Evolutionary conservation across 2,329 filamentous ascomycete species (phyloP).

Genomic region (Emericellopsis cladophorae): DNA sequence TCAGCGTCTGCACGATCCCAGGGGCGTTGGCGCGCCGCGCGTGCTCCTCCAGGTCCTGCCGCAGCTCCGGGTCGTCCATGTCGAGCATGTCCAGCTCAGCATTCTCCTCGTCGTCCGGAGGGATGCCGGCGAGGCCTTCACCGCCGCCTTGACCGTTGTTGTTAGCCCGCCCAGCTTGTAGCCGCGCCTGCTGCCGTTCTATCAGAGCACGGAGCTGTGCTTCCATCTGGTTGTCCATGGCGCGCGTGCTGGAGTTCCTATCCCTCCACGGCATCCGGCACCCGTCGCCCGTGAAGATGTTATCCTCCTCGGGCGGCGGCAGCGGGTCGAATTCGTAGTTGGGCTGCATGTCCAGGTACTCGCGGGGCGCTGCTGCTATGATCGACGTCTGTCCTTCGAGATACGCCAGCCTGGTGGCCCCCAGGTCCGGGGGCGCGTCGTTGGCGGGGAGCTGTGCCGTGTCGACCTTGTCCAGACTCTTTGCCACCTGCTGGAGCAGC

Average conservation of each 20-base stretch:
- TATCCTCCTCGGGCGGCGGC: conserved; percentile 49
- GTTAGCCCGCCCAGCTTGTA: background rate
- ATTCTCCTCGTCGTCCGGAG: conserved; percentile 12
- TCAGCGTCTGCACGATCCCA: conserved; percentile 12
- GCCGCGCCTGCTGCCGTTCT: background rate
- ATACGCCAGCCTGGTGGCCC: conserved; percentile 62
- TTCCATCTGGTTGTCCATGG: conserved; percentile 7
- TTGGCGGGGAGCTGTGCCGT: conserved; percentile 20
- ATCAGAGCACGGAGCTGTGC: conserved; percentile 10
- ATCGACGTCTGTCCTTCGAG: conserved; percentile 63
- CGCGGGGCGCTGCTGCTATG: conserved; percentile 54
- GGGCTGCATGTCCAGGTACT: conserved; percentile 49
- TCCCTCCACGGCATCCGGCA: conserved; percentile 25
- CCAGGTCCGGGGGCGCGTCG: conserved; percentile 27
- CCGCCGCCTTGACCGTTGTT: background rate
- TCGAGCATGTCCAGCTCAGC: conserved; percentile 11
- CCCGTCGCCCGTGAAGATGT: conserved; percentile 32
- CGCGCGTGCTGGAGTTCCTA: conserved; percentile 5
- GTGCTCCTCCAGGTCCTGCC: conserved; percentile 15
- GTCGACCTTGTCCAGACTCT: conserved; percentile 34
- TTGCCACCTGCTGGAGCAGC: conserved; percentile 58
- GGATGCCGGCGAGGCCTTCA: conserved; percentile 2
- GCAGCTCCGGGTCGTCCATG: conserved; percentile 17
- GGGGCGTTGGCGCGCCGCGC: conserved; percentile 10
- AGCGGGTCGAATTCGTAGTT: conserved; percentile 74